These are phyloP conservation scores for Dalechampia spathulata DNA, from an alignment of 441 rosid genomes.

Conservation along the genomic window DNA sequence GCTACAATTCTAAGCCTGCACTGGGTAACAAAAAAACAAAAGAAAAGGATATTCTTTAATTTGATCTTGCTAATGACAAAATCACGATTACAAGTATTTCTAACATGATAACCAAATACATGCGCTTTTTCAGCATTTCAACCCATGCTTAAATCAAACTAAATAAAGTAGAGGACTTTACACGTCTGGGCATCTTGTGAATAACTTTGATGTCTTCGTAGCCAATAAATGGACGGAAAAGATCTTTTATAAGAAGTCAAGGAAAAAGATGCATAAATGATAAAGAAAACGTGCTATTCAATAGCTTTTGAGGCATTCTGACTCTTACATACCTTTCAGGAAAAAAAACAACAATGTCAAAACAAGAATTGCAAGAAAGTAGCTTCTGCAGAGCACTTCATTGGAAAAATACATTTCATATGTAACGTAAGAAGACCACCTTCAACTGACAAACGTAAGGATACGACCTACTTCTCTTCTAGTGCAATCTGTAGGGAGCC, in stretches of 20 bases:
- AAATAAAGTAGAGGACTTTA: slow-evolving; percentile 22
- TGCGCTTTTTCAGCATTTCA: background rate
- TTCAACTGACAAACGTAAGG: slow-evolving; percentile 18
- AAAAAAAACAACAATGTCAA: too few relatives aligned
- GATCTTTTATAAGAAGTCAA: slow-evolving; percentile 30
- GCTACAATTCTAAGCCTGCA: background rate
- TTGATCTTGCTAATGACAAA: background rate
- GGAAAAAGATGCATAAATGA: slow-evolving; percentile 5
- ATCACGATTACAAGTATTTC: background rate
- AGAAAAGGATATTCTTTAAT: background rate
- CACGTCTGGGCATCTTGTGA: slow-evolving; percentile 52
- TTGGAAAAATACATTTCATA: too few relatives aligned
- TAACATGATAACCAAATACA: background rate
- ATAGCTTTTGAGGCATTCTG: background rate
- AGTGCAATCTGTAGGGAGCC: slow-evolving; percentile 56
- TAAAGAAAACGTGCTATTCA: slow-evolving; percentile 1
- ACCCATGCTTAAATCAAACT: background rate
- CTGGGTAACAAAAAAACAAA: background rate
- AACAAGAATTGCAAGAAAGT: too few relatives aligned
- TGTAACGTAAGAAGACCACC: too few relatives aligned
- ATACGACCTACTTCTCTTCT: slow-evolving; percentile 67
- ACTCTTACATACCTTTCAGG: too few relatives aligned
- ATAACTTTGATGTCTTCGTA: slow-evolving; percentile 52
- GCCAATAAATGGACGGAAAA: slow-evolving; percentile 54
- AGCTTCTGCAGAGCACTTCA: too few relatives aligned